Percentiles rank a stretch among this genome's conserved stretches.
Conservation (phyloP, 305 asterid genomes). For the Ilex paraguariensis region DNA sequence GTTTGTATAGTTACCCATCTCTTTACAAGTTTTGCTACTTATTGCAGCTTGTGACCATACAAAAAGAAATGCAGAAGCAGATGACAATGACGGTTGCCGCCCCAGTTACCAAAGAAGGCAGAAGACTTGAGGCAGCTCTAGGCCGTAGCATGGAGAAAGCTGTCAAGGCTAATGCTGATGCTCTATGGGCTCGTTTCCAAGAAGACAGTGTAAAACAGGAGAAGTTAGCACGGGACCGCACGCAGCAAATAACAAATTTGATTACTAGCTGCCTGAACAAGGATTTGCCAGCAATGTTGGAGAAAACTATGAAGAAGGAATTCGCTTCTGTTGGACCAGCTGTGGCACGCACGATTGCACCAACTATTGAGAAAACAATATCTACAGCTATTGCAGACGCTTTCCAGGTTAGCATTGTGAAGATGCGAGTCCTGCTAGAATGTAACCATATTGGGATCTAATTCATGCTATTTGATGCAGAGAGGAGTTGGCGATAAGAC, state of each 20-base stretch:
- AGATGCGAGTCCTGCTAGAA: not conserved
- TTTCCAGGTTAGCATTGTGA: constrained; percentile 59
- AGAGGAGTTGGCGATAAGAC: constrained; percentile 90
- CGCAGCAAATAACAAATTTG: constrained; percentile 52
- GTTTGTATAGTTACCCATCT: too few species aligned
- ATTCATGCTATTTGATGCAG: constrained; percentile 41
- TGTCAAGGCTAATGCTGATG: constrained; percentile 70
- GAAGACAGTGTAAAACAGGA: constrained; percentile 83
- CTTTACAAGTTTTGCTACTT: constrained; percentile 12
- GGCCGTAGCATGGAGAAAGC: constrained; percentile 68
- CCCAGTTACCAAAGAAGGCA: constrained; percentile 74
- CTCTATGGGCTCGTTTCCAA: constrained; percentile 77
- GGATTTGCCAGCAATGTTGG: constrained; percentile 66
- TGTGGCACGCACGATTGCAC: constrained; percentile 60
- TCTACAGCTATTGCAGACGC: constrained; percentile 57
- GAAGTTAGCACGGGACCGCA: constrained; percentile 57
- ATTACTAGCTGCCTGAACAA: constrained; percentile 57
- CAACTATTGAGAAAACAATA: constrained; percentile 68
- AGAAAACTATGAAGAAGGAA: constrained; percentile 72
- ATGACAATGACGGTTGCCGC: constrained; percentile 44
- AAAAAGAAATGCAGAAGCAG: constrained; percentile 81
- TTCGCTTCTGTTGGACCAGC: constrained; percentile 64
- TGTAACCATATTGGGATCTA: not conserved
- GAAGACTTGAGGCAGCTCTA: constrained; percentile 70
- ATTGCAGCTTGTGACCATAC: constrained; percentile 50